A percentile compares a stretch with the other conserved stretches of the same genome.
Conservation (phyloP, 352 stramenopile species). For the Globisporangium mamillatum region DNA sequence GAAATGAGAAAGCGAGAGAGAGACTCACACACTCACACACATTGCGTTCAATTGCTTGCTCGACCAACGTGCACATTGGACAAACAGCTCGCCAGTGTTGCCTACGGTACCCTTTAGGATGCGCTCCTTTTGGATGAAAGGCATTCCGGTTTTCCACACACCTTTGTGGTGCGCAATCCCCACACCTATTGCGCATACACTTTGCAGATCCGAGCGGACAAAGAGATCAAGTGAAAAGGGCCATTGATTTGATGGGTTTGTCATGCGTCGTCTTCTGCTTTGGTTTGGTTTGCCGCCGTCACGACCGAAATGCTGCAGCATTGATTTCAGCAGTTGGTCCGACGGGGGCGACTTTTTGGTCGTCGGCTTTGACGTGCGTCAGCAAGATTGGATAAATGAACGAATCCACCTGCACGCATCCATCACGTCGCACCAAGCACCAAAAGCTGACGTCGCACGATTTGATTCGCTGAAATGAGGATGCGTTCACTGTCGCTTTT, state of each 20-base stretch:
- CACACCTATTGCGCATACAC: constrained; percentile 2
- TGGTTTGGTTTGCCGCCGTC: neutral
- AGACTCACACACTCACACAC: neutral
- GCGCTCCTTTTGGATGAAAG: neutral
- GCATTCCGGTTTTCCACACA: constrained; percentile 7
- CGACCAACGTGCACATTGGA: neutral
- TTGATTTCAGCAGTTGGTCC: constrained; percentile 10
- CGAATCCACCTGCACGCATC: neutral
- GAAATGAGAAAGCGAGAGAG: neutral
- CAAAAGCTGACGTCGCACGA: constrained; percentile 5
- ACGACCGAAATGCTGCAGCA: neutral
- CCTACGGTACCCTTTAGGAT: constrained; percentile 4
- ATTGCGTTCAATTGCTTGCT: neutral
- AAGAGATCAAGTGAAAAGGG: neutral
- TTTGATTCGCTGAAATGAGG: neutral
- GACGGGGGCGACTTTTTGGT: neutral
- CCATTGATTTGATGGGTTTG: neutral
- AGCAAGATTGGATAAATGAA: neutral
- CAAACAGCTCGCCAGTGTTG: neutral
- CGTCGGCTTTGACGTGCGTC: neutral
- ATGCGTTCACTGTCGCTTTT: neutral
- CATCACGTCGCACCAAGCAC: constrained; percentile 13
- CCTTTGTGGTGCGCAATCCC: no score
- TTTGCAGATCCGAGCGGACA: neutral
- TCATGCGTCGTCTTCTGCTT: neutral